A percentile compares a stretch with the other conserved stretches of the same genome.
Evolutionary conservation across 345 rosid species (phyloP).

Genomic region (Moringa oleifera): DNA sequence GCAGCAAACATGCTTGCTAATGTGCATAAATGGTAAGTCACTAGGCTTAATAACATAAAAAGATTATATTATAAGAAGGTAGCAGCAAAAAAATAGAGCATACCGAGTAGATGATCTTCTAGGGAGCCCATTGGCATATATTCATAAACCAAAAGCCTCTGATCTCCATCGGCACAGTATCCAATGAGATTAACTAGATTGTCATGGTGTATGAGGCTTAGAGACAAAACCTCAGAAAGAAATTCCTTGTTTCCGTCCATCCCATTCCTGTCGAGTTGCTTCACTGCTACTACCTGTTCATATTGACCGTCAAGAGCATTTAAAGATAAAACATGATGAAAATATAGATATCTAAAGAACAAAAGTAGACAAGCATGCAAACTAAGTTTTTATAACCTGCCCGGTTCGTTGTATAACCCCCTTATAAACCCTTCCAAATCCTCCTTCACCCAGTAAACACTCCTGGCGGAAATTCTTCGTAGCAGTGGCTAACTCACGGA

Average conservation of each 20-base stretch:
- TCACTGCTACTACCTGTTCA: conserved; percentile 54
- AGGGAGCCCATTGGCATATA: conserved; percentile 47
- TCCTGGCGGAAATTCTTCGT: conserved; percentile 75
- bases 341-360: background rate
- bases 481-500: conserved; percentile 70
- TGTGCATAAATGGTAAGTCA: no score
- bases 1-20: no score
- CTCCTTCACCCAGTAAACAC: conserved; percentile 72
- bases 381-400: conserved; percentile 33
- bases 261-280: conserved; percentile 70
- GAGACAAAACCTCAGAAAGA: conserved; percentile 38
- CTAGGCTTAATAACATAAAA: no score
- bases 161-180: conserved; percentile 83
- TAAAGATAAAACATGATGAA: background rate
- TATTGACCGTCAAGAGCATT: background rate
- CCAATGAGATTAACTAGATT: conserved; percentile 58
- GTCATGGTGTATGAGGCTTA: conserved; percentile 46
- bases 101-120: conserved; percentile 55
- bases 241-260: conserved; percentile 52
- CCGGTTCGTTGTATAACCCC: conserved; percentile 55
- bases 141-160: conserved; percentile 58
- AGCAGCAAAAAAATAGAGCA: background rate
- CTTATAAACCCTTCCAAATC: conserved; percentile 69
- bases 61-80: no score
- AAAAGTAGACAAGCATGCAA: background rate